These are phyloP conservation scores for Epicoccum nigrum DNA, from an alignment of 2,329 filamentous ascomycete genomes.

Conservation along the genomic window DNA sequence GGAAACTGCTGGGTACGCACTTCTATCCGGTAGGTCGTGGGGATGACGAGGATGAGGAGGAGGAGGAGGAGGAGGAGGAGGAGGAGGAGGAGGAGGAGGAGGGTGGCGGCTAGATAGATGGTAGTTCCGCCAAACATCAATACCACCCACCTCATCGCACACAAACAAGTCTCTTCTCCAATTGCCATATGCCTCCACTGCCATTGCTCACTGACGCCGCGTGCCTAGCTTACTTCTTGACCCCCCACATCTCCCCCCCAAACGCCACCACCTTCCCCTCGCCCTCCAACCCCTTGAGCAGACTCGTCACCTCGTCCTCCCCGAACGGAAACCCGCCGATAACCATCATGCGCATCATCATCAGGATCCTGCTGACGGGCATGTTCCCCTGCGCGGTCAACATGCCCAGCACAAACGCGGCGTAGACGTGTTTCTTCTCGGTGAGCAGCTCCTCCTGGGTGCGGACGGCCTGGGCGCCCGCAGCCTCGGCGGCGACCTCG, in stretches of 20 bases:
- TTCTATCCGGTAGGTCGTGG: too few species aligned
- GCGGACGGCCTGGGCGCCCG: conserved; percentile 54
- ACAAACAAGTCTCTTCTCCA: too few species aligned
- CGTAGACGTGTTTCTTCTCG: conserved; percentile 77
- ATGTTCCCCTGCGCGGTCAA: conserved; percentile 89
- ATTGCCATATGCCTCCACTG: too few species aligned
- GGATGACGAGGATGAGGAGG: too few species aligned
- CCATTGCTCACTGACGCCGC: too few species aligned
- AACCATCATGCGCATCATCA: conserved; percentile 95
- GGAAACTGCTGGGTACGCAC: too few species aligned
- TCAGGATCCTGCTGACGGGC: conserved; percentile 79
- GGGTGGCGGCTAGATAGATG: too few species aligned
- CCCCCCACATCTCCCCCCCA: conserved; percentile 43
- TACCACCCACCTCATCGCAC: too few species aligned
- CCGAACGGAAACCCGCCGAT: conserved; percentile 88
- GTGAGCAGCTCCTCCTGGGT: conserved; percentile 65
- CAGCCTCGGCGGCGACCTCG: conserved; percentile 45
- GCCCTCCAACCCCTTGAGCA: conserved; percentile 73
- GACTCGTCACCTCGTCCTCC: conserved; percentile 83
- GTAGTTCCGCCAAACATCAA: too few species aligned
- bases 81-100: too few species aligned
- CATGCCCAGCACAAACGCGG: conserved; percentile 94
- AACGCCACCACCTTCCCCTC: conserved; percentile 37
- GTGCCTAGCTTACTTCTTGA: conserved; percentile 23
- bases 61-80: too few species aligned